Percentiles rank a stretch among this genome's conserved stretches.
Conservation (phyloP, 768 basidiomycete genomes). For the Lanmaoa rubissima region DNA sequence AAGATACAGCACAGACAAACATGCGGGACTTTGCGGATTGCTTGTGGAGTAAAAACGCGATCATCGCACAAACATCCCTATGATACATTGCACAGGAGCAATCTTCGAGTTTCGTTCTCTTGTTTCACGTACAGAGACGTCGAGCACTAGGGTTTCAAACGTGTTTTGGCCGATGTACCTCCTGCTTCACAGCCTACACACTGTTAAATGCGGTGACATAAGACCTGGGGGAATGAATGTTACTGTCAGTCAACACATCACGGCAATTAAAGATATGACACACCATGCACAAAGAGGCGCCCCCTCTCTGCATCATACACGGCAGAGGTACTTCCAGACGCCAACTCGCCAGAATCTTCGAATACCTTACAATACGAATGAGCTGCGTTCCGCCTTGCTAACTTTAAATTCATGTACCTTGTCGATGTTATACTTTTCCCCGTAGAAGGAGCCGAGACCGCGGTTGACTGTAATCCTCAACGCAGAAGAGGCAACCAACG, state of each 20-base stretch:
- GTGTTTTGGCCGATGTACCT: background rate
- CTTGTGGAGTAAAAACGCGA: background rate
- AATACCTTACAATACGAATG: constrained; percentile 46
- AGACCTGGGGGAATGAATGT: constrained; percentile 26
- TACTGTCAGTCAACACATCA: background rate
- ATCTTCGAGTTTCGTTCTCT: background rate
- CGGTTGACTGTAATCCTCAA: constrained; percentile 54
- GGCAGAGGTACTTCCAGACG: constrained; percentile 55
- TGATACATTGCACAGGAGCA: background rate
- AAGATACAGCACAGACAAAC: background rate
- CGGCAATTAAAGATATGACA: constrained; percentile 16
- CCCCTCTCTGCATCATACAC: constrained; percentile 52
- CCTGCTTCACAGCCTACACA: constrained; percentile 28
- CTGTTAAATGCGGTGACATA: constrained; percentile 34
- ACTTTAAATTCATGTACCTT: constrained; percentile 40
- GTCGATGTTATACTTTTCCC: constrained; percentile 57
- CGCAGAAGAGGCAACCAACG: constrained; percentile 46
- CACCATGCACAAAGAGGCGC: constrained; percentile 60
- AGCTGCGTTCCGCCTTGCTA: background rate
- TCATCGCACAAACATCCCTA: background rate
- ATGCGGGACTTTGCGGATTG: background rate
- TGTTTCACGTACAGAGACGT: background rate
- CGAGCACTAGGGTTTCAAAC: background rate
- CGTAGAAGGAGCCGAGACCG: constrained; percentile 50
- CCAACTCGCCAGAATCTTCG: constrained; percentile 61